Evolutionary conservation across 306 rosid genomes (phyloP).

Genomic region (Glycyrrhiza uralensis): DNA sequence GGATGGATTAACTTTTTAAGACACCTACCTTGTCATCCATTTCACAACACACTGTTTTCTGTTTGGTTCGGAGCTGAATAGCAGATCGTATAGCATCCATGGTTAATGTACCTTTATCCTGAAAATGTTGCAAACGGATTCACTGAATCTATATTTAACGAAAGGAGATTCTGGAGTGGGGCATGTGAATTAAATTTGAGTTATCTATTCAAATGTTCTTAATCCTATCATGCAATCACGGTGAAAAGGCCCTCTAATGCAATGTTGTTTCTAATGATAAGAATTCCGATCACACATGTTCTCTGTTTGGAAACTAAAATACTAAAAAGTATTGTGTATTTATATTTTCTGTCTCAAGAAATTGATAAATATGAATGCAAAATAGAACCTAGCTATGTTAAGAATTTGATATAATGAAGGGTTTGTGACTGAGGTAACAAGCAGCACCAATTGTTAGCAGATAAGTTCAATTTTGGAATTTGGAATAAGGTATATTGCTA

Average conservation of each 20-base stretch:
- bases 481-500: slow-evolving; percentile 39
- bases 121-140: background rate
- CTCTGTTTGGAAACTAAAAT: too few relatives aligned
- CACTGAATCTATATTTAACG: background rate
- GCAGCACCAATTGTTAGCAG: slow-evolving; percentile 2
- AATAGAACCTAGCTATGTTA: background rate
- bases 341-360: background rate
- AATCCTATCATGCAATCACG: too few relatives aligned
- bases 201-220: background rate
- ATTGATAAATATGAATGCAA: background rate
- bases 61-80: slow-evolving; percentile 10
- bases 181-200: slow-evolving; percentile 17
- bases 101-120: background rate
- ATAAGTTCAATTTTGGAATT: slow-evolving; percentile 26
- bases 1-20: slow-evolving; percentile 71
- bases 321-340: too few relatives aligned
- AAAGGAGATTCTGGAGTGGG: background rate
- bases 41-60: slow-evolving; percentile 16
- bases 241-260: too few relatives aligned
- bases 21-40: background rate
- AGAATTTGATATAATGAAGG: background rate
- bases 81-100: slow-evolving; percentile 4
- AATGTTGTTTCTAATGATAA: too few relatives aligned
- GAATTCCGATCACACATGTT: too few relatives aligned
- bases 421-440: background rate